Evolutionary conservation across 352 stramenopile genomes (phyloP).

Genomic region (Phytophthora pini): DNA sequence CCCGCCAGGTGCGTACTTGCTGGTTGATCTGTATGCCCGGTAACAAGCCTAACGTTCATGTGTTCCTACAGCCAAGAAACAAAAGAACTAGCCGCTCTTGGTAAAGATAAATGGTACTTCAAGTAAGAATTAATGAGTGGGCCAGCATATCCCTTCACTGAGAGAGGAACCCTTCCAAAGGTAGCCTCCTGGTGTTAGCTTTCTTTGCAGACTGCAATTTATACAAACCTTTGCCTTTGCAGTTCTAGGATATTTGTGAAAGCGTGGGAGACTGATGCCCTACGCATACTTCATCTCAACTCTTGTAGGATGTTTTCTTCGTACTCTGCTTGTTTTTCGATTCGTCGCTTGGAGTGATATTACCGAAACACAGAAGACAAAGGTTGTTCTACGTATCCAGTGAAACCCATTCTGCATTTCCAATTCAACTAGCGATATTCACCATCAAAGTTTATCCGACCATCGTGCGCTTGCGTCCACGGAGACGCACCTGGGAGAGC

Average conservation of each 20-base stretch:
- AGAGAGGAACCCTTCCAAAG: no score
- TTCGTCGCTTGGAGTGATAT: no score
- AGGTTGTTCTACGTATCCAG: background rate
- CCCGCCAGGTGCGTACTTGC: slow-evolving; percentile 49
- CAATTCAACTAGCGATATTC: background rate
- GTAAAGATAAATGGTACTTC: slow-evolving; percentile 25
- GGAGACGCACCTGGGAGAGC: slow-evolving; percentile 86
- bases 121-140: slow-evolving; percentile 4
- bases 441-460: slow-evolving; percentile 69
- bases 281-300: no score
- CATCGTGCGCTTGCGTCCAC: slow-evolving; percentile 92
- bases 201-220: slow-evolving; percentile 1
- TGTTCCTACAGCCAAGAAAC: slow-evolving; percentile 60
- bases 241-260: no score
- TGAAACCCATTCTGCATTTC: background rate
- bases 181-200: no score
- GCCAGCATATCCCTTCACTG: background rate
- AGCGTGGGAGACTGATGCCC: no score
- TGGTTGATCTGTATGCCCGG: background rate
- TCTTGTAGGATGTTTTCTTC: no score
- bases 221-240: no score
- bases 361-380: no score
- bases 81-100: slow-evolving; percentile 56
- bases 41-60: slow-evolving; percentile 10
- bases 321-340: no score